Evolutionary conservation across 805 yeast species (phyloP), one percentile per base, ranked within the genome.

Genomic region (Yamadazyma kitorensis): DNA sequence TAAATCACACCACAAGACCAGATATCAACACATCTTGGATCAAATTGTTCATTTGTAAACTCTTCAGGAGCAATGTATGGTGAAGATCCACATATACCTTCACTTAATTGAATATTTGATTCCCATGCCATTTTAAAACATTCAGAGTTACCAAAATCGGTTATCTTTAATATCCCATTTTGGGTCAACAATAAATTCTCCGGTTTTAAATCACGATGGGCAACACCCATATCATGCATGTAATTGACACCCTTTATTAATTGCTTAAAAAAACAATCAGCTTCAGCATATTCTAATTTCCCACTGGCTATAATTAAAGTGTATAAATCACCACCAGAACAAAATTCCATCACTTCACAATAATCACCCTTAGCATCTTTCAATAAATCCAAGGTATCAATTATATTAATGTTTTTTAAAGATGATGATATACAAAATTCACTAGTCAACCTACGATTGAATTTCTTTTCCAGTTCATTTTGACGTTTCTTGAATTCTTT

Each of bases 1-100:
- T 84, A 87, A 22, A 87, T 86, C 8, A 87, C 91, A 31, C 95
- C 96, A 64, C 95, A 86, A 0, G 95, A 80, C 96, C 96, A 87
- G 23, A 86, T 78, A 61, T 87, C 96, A 5, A 84, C 83, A 22
- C 83, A 72, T 37, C 95, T 61, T 2, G 94, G 84, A 59, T 87
- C 96, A 57, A 85, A 87, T 49, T 77, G 79, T 24, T 72, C 63
- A 40, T 54, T 61, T 2, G 73, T 67, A 55, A 79, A 83, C 45
- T 83, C 93, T 59, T 87, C 96, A 0, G 96, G 96, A 0, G 96
- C 94, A 51, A 88, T 85, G 56, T 87, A 87, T 2, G 96, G 95
- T 6, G 84, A 77, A 0, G 93, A 82, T 6, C 96, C 96, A 58
- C 88, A 82, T 5, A 86, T 70, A 4, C 94, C 94, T 31, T 77